A percentile compares a stretch with the other conserved stretches of the same genome.
phyloP scores from a whole-genome alignment of 176 grass and related monocot genomes.

The Bonia amplexicaulis region DNA sequence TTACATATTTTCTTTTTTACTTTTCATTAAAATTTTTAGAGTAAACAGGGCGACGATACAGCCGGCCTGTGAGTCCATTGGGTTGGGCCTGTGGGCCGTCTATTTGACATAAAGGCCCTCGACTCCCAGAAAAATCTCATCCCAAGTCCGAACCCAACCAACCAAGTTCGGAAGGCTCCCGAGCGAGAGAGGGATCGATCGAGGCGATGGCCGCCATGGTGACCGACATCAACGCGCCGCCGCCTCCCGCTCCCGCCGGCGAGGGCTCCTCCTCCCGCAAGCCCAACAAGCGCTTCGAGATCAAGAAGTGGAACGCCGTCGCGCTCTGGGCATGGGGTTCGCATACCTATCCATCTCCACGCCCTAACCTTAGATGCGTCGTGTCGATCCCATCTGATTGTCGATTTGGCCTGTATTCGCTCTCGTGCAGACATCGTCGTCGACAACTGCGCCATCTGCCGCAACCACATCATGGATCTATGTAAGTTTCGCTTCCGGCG shows the following conservation, averaged over 20 bases:
- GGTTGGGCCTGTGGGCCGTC: too few relatives aligned
- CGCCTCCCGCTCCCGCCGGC: slow-evolving; percentile 36
- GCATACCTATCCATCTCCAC: not conserved
- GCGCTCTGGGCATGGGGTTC: slow-evolving; percentile 98
- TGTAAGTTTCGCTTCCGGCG: slow-evolving; percentile 50
- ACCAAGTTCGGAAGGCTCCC: too few relatives aligned
- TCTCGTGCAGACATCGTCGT: slow-evolving; percentile 85
- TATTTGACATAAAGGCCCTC: too few relatives aligned
- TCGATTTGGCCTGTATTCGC: not conserved
- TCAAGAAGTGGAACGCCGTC: slow-evolving; percentile 99
- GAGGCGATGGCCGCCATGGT: slow-evolving; percentile 63
- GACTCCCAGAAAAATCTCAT: too few relatives aligned
- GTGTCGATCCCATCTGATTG: not conserved
- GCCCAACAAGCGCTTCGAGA: slow-evolving; percentile 91
- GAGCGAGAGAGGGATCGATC: not conserved
- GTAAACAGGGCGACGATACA: too few relatives aligned
- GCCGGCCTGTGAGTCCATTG: too few relatives aligned
- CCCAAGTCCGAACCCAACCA: too few relatives aligned
- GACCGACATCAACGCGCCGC: slow-evolving; percentile 63
- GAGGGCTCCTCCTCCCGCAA: slow-evolving; percentile 80
- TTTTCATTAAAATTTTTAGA: too few relatives aligned
- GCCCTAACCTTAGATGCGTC: not conserved
- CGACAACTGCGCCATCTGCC: slow-evolving; percentile 99
- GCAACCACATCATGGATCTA: slow-evolving; percentile 99
- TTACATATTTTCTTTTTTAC: too few relatives aligned